A percentile compares a stretch with the other conserved stretches of the same genome.
These are phyloP conservation scores for Geranium brycei DNA, from an alignment of 345 rosid species.

Conservation along the genomic window DNA sequence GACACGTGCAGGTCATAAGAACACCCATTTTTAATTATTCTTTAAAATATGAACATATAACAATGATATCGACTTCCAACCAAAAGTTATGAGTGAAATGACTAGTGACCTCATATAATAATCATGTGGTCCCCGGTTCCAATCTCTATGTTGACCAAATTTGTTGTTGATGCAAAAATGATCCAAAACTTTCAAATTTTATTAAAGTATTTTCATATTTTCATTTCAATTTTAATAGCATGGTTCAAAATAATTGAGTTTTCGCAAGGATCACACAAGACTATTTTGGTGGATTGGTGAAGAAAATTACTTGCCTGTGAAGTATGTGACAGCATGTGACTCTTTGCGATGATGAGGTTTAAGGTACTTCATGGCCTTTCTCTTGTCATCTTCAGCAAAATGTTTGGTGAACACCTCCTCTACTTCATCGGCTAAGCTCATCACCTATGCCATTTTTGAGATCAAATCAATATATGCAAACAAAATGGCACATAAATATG, in stretches of 20 bases:
- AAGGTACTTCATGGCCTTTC: constrained; percentile 83
- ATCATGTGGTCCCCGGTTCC: too few species aligned
- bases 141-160: too few species aligned
- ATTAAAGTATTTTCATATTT: too few species aligned
- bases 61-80: too few species aligned
- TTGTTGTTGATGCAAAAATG: too few species aligned
- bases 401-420: constrained; percentile 73
- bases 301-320: constrained; percentile 53
- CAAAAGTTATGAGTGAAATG: too few species aligned
- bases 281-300: constrained; percentile 1
- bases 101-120: too few species aligned
- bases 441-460: constrained; percentile 52
- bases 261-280: constrained; percentile 16
- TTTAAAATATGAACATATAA: too few species aligned
- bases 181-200: too few species aligned
- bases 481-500: constrained; percentile 10
- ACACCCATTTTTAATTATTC: too few species aligned
- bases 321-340: constrained; percentile 78
- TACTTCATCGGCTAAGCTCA: constrained; percentile 73
- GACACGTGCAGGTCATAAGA: too few species aligned
- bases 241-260: neutral
- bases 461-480: constrained; percentile 14
- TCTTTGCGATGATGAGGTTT: constrained; percentile 71
- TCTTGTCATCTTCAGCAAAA: constrained; percentile 73
- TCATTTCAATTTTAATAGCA: too few species aligned